Base-by-base conservation (phyloP, 176 grass and related monocot species). In the Olyra latifolia region DNA sequence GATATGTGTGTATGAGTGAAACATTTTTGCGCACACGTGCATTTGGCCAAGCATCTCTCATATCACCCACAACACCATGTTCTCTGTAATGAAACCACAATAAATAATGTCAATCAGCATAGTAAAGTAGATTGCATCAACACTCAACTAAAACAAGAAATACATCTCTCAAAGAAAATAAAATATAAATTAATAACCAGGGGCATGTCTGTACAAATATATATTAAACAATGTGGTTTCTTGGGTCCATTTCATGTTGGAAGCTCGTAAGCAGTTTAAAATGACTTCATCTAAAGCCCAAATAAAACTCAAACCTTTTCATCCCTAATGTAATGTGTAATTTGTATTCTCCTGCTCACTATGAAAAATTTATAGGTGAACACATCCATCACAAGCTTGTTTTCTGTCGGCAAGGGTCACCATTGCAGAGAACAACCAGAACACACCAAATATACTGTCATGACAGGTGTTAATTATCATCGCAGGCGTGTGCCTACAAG, bases 1-100 rank as follows among this genome's bases (percentile, higher is more conserved):
- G 96, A 84, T 98, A 98, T 67, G 96, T 98, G 48, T 91, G 92
- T 83, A 98, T 95, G 68, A 98, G 69, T 39, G 92, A 95, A 53
- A 93, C 86, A 89, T 98, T 98, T 93, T 98, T 98, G 71, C 96
- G 86, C 27, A 89, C 84, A 8, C 88, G 90, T 59, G 96, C 92
- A 93, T 95, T 95, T 79, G 92, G 96, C 96, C 96, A 98, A 80
- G 96, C 96, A 95, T 98, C 96, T 92, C 96, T 91, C 96, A 98
- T 98, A 83, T 98, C 96, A 72, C 92, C 96, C 17, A 98, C 90
- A 66, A 98, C 96, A 68, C 92, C 96, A 79, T 95, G 96, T 61
- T 98, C 92, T 85, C 96, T 98, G 71, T 53, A 84, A 80, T n/a
- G 23, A 89, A 80, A 84, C n/a, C 61, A 65, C 25, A 60, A 76